Base-by-base conservation (phyloP, 345 rosid species). In the Arabidopsis arenosa region DNA sequence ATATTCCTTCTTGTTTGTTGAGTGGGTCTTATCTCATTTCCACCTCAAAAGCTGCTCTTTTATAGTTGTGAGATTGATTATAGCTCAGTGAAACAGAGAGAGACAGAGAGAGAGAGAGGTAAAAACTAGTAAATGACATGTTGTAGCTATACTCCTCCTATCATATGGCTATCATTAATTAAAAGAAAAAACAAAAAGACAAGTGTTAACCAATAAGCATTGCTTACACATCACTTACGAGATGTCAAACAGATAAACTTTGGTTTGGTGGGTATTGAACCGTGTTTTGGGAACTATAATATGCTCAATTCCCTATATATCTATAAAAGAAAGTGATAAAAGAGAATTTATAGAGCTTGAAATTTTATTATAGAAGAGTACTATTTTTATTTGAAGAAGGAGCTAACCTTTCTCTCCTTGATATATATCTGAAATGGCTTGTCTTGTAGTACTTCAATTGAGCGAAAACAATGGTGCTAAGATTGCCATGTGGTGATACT, bases 371-470 rank as follows among this genome's bases (percentile, higher is more conserved):
- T 51, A 76, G 53, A 76, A 76, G 75, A 52, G 64, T 68, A 52
- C 79, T 70, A 70, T 64, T 47, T 55, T 63, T 47, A 69, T 62
- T 54, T 56, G 72, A 56, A 55, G 49, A 37, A 63, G 28, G 4
- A 21, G n/a, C 68, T 59, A 76, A 78, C 51, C 67, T 45, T 77
- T 62, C 23, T 55, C 73, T 64, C 56, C 63, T 71, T 72, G 59
- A 59, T 72, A 66, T 72, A 56, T 80, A 84, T 82, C 79, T 75
- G 83, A 83, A 82, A 75, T 61, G 47, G 63, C 47, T 77, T 84
- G 87, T 86, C 87, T 40, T 79, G 74, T 84, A 80, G 86, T 61
- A 58, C 64, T 82, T 80, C 21, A 83, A 76, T 75, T 75, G 68
- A 72, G 66, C 41, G 83, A 82, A 71, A 80, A 79, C 74, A 74